A percentile compares a stretch with the other conserved stretches of the same genome.
Evolutionary conservation across 1,284 basidiomycete species (phyloP).

Genomic region (Coniferiporia sulphurascens): DNA sequence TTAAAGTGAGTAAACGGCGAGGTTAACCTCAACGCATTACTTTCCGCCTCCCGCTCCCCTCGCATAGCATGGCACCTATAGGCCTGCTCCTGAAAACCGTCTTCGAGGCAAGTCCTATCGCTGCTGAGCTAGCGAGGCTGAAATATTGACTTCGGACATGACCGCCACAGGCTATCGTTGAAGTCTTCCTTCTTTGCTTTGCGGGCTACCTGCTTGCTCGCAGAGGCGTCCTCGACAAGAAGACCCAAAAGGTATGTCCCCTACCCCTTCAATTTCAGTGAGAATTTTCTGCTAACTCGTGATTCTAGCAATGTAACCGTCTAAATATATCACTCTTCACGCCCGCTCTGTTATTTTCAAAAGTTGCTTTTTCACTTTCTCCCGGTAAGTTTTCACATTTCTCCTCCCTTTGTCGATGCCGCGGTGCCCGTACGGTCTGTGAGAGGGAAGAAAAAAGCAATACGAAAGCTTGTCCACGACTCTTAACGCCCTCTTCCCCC

Average conservation of each 20-base stretch:
- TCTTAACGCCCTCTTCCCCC: no score
- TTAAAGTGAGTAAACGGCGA: no score
- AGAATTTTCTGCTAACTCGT: not conserved
- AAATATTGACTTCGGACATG: not conserved
- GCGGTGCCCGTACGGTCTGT: not conserved
- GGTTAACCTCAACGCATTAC: not conserved
- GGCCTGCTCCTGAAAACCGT: constrained; percentile 40
- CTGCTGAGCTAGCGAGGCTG: not conserved
- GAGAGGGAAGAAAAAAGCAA: no score
- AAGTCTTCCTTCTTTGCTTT: constrained; percentile 84
- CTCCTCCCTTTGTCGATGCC: not conserved
- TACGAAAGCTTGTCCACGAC: no score
- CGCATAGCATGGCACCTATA: not conserved
- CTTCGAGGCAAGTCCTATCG: constrained; percentile 40
- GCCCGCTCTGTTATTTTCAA: constrained; percentile 88
- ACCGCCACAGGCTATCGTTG: constrained; percentile 70
- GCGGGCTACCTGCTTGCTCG: constrained; percentile 82
- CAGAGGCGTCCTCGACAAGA: constrained; percentile 81
- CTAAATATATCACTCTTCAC: constrained; percentile 89
- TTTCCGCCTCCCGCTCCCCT: not conserved
- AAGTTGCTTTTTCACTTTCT: constrained; percentile 80
- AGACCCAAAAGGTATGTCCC: constrained; percentile 71
- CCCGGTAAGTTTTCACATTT: constrained; percentile 40
- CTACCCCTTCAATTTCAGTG: not conserved
- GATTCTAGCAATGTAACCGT: constrained; percentile 61